These are phyloP conservation scores for Schrenkiella parvula DNA, from an alignment of 345 rosid species.

Conservation along the genomic window DNA sequence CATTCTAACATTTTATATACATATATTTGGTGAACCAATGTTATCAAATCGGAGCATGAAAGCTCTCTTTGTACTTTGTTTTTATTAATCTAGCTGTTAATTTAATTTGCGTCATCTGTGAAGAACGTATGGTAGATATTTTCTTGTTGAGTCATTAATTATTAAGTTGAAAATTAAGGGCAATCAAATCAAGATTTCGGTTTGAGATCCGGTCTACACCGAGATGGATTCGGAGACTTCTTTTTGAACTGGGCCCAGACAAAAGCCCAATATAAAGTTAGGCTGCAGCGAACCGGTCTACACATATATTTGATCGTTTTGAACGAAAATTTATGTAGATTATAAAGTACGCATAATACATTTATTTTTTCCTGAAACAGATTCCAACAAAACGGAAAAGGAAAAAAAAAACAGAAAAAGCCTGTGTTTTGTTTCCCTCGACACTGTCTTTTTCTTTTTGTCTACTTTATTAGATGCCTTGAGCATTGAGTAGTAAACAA, in stretches of 20 bases:
- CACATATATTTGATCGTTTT: background rate
- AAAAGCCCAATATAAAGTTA: background rate
- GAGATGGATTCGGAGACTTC: background rate
- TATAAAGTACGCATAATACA: too few species aligned
- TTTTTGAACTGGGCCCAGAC: background rate
- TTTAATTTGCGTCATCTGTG: background rate
- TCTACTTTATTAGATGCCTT: constrained; percentile 30
- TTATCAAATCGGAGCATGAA: constrained; percentile 19
- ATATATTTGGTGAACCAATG: constrained; percentile 26
- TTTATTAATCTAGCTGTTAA: background rate
- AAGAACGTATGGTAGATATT: background rate
- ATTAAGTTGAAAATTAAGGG: background rate
- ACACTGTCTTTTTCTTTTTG: constrained; percentile 20
- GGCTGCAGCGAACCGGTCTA: background rate
- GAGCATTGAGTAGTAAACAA: constrained; percentile 15
- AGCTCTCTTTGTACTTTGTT: constrained; percentile 12
- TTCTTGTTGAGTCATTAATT: constrained; percentile 1
- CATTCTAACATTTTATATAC: constrained; percentile 1
- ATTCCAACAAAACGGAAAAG: constrained; percentile 5
- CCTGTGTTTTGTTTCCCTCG: constrained; percentile 15
- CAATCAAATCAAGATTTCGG: background rate
- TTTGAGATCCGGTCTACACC: background rate
- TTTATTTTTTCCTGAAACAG: background rate
- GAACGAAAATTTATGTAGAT: background rate
- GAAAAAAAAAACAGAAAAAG: constrained; percentile 6